Conservation (phyloP, 2,329 filamentous ascomycete genomes). For the Aspergillus sp. region DNA sequence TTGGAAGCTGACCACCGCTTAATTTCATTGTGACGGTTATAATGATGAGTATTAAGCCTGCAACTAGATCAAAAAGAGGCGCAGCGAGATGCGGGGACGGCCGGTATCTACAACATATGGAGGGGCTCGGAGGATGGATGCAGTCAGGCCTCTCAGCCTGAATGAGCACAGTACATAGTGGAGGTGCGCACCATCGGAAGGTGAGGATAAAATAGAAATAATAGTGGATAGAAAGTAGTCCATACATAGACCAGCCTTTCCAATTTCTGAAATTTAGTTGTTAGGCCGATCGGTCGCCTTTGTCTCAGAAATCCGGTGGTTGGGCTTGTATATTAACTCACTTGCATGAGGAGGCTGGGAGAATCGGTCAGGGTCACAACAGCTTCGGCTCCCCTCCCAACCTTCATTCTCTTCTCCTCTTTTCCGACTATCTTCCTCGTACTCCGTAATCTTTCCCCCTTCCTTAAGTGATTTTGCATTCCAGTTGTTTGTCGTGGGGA, state of each 20-base stretch:
- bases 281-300: conserved; percentile 20
- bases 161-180: not conserved
- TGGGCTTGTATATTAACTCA: conserved; percentile 32
- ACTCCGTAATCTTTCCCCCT: conserved; percentile 5
- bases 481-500: conserved; percentile 11
- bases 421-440: conserved; percentile 17
- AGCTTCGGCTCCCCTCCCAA: conserved; percentile 19
- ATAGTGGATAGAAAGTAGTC: not conserved
- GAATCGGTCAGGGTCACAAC: conserved; percentile 1
- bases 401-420: conserved; percentile 23
- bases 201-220: not conserved
- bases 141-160: not conserved
- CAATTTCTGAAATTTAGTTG: conserved; percentile 8
- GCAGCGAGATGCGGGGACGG: conserved; percentile 10
- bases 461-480: conserved; percentile 22
- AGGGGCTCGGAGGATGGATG: not conserved
- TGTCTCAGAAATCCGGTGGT: conserved; percentile 40
- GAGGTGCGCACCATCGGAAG: not conserved
- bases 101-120: not conserved
- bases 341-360: conserved; percentile 37
- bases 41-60: not conserved
- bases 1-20: not conserved
- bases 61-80: not conserved
- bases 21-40: not conserved
- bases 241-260: conserved; percentile 4